Evolutionary conservation across 257 asterid genomes (phyloP), one percentile per base, ranked within the genome.

Genomic region (Craterostigma plantagineum): DNA sequence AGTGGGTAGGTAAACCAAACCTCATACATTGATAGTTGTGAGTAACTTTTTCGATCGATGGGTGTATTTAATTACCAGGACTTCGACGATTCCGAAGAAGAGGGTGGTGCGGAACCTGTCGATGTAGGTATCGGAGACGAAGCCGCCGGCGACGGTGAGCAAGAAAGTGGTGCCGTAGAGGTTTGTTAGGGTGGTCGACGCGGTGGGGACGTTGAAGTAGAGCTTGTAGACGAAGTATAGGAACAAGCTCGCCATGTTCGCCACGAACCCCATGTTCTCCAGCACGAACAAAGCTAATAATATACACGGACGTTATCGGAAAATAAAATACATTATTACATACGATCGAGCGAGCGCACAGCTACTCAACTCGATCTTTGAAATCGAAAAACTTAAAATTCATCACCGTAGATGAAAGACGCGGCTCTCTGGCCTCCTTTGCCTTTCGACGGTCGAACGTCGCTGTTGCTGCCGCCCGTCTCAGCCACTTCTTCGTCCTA

Each of bases 371-470:
- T n/a, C n/a, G n/a, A n/a, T n/a, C n/a, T n/a, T n/a, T n/a, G n/a
- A n/a, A n/a, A n/a, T n/a, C n/a, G n/a, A n/a, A n/a, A n/a, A n/a
- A n/a, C n/a, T n/a, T n/a, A n/a, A n/a, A n/a, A n/a, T n/a, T 14
- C 16, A 14, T 38, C 3, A 83, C 95, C 93, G 16, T 64, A 83
- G 14, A 83, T 48, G 62, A 83, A 83, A 38, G 58, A 48, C 42
- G 87, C 44, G 30, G 95, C 93, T 60, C 53, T 53, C 48, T 73
- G 69, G 27, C 93, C 95, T 15, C 95, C 95, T 62, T 71, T 83
- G 38, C 30, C 30, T 23, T 23, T 23, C 30, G 6, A 23, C 2
- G 30, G 30, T 23, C 30, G 30, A 23, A 23, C 30, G 6, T 23
- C n/a, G n/a, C n/a, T 23, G 30, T 23, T 23, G 30, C 6, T 23